phyloP scores from a whole-genome alignment of 2,329 filamentous ascomycete genomes.

The Cladorrhinum sp. region DNA sequence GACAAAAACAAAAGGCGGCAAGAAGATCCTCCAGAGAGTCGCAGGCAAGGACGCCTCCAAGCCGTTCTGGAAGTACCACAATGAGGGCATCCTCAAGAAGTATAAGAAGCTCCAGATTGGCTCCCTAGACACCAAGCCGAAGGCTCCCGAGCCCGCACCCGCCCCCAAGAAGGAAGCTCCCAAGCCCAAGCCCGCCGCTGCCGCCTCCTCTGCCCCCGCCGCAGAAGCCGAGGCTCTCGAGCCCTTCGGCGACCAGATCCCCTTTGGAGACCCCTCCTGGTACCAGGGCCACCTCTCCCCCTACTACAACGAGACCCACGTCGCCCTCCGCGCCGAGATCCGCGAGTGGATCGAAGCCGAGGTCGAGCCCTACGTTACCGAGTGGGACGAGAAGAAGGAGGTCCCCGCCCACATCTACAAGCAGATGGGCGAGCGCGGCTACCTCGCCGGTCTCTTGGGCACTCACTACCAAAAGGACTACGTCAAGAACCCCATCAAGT shows the following conservation, averaged over 20 bases:
- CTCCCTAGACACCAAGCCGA: slow-evolving; percentile 84
- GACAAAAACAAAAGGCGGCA: slow-evolving; percentile 46
- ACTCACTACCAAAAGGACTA: slow-evolving; percentile 77
- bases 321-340: slow-evolving; percentile 83
- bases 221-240: slow-evolving; percentile 73
- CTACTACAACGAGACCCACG: slow-evolving; percentile 94
- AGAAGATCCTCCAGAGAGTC: slow-evolving; percentile 63
- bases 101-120: slow-evolving; percentile 77
- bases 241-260: slow-evolving; percentile 79
- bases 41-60: slow-evolving; percentile 65
- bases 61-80: slow-evolving; percentile 75
- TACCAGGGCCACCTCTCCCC: slow-evolving; percentile 95
- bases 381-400: slow-evolving; percentile 95
- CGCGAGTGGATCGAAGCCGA: slow-evolving; percentile 88
- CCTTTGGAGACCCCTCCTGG: slow-evolving; percentile 90
- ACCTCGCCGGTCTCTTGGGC: slow-evolving; percentile 87
- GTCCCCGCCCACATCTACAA: slow-evolving; percentile 91
- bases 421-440: slow-evolving; percentile 89
- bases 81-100: slow-evolving; percentile 84
- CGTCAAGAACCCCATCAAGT: slow-evolving; percentile 67
- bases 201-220: slow-evolving; percentile 34
- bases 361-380: slow-evolving; percentile 85
- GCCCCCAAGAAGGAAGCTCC: slow-evolving; percentile 38
- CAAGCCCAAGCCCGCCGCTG: slow-evolving; percentile 39
- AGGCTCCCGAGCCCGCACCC: slow-evolving; percentile 50